Evolutionary conservation across 352 stramenopile species (phyloP), one percentile per base, ranked within the genome.

Genomic region (Globisporangium yorkense): DNA sequence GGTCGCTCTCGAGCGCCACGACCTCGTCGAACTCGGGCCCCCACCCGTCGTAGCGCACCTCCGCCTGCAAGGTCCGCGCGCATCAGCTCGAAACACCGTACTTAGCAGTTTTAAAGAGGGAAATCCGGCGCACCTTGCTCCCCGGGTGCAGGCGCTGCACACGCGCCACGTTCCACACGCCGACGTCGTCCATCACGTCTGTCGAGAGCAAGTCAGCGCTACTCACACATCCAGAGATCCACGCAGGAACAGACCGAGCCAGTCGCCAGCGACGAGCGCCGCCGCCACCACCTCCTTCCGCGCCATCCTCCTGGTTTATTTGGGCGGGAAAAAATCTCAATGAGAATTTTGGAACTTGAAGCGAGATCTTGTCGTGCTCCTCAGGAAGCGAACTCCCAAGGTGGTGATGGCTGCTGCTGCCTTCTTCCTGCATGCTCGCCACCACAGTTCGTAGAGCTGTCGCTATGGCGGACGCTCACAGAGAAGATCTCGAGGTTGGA

Each of bases 41-140:
- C 82, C 82, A 92, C 5, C 82, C 82, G 33, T 92, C 82, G 57
- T 89, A 92, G 13, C 64, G 71, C 29, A 92, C 67, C 51, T 86
- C 63, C 6, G 86, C 72, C 77, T 88, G 52, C 39, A 18, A 1
- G 2, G 37, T 5, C 12, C 10, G 12, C 5, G 37, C 4, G 37
- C 1, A 5, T 43, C 8, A 16, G 37, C 10, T 7, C 35, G 35
- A 13, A 13, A 40, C 12, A 15, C 0, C 35, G 9, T 18, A 4
- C 12, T 40, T 15, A 13, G 10, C 35, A 40, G 2, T 0, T 16
- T 40, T 15, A 40, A 15, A 40, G 18, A 56, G 8, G 10, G 13
- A n/a, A 12, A 0, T 24, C 0, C 18, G n/a, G 16, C 21, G 21
- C 16, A 57, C 52, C 39, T 37, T 40, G 24, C 16, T 35, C 12